Evolutionary conservation across 371 early-diverging fungal species (phyloP).

Genomic region (Apophysomyces ossiformis): DNA sequence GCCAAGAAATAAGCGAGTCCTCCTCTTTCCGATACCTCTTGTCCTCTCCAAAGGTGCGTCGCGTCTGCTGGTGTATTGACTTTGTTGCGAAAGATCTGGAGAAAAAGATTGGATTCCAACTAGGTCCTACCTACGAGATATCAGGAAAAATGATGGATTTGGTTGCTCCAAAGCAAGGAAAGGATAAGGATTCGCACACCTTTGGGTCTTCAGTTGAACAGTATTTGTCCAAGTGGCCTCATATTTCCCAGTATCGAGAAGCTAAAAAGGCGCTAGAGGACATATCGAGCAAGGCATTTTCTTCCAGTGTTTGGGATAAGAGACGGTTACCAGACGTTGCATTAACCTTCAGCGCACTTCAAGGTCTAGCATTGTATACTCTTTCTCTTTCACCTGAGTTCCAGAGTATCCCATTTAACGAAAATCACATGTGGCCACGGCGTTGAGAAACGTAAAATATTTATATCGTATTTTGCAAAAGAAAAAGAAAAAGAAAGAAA

Average conservation of each 20-base stretch:
- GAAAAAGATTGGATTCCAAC: conserved; percentile 23
- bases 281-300: conserved; percentile 20
- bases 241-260: conserved; percentile 13
- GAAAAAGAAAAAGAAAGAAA: too few relatives aligned
- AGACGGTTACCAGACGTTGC: conserved; percentile 16
- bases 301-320: conserved; percentile 32
- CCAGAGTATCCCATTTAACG: not conserved
- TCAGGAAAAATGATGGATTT: conserved; percentile 1
- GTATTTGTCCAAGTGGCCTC: conserved; percentile 25
- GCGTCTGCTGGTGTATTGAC: conserved; percentile 33
- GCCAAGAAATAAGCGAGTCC: not conserved
- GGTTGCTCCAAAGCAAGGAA: not conserved
- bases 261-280: conserved; percentile 18
- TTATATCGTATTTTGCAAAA: not conserved
- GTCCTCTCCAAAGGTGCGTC: conserved; percentile 28
- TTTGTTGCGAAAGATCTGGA: conserved; percentile 18
- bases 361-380: conserved; percentile 27
- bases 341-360: conserved; percentile 28
- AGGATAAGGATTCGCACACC: not conserved
- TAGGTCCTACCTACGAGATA: conserved; percentile 31
- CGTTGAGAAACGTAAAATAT: not conserved
- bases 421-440: not conserved
- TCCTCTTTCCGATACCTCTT: conserved; percentile 16
- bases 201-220: conserved; percentile 12
- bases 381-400: conserved; percentile 4